These are phyloP conservation scores for Pholiota molesta DNA, from an alignment of 768 basidiomycete species.

Conservation along the genomic window DNA sequence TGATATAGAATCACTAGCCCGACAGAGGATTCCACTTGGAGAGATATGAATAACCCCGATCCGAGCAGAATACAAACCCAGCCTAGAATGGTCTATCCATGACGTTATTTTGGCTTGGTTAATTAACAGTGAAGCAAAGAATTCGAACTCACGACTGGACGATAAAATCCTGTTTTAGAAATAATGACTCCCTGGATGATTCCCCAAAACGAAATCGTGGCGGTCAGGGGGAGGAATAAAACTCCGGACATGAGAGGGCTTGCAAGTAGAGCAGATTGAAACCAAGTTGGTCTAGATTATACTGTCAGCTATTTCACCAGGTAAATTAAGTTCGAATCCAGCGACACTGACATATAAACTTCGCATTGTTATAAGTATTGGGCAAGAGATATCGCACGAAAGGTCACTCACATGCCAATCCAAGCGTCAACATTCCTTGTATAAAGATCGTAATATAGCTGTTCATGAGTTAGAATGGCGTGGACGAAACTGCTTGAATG, in stretches of 20 bases:
- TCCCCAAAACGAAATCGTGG: conserved; percentile 37
- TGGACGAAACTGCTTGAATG: background rate
- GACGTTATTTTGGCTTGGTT: background rate
- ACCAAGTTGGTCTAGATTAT: conserved; percentile 24
- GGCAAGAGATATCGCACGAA: background rate
- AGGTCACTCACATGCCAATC: conserved; percentile 14
- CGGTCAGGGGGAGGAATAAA: conserved; percentile 33
- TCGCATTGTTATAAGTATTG: background rate
- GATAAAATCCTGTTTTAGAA: conserved; percentile 26
- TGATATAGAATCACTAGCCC: conserved; percentile 9
- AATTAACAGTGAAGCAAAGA: too few species aligned
- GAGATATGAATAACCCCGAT: conserved; percentile 6
- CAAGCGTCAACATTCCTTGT: conserved; percentile 20
- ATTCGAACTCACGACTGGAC: conserved; percentile 24
- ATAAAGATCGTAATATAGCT: conserved; percentile 17
- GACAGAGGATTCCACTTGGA: conserved; percentile 1
- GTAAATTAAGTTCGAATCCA: too few species aligned
- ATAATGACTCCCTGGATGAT: conserved; percentile 37
- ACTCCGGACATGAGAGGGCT: conserved; percentile 38
- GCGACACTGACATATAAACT: conserved; percentile 19
- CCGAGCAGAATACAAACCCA: conserved; percentile 20
- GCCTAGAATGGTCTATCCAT: conserved; percentile 17
- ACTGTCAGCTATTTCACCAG: background rate
- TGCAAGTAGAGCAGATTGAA: conserved; percentile 40
- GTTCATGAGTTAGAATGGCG: background rate